Evolutionary conservation across 2,329 filamentous ascomycete genomes (phyloP), one percentile per base, ranked within the genome.

Genomic region (Colletotrichum filicis): DNA sequence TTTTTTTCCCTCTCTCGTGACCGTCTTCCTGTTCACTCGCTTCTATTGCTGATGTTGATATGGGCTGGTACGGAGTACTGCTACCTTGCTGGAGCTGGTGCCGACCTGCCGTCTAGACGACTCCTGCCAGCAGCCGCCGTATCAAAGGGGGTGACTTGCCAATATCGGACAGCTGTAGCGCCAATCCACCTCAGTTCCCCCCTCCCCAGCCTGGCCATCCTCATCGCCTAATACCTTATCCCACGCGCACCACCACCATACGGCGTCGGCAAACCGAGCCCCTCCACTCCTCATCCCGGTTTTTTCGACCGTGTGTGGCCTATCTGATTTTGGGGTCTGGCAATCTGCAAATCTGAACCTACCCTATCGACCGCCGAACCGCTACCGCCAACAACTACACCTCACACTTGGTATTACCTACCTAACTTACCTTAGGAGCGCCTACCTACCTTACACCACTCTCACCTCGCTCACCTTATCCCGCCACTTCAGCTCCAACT

Each of bases 271-370:
- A 61, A 32, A 52, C n/a, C 26, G 30, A 52, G 28, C 55, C 56
- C 46, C 66, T 62, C 65, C 63, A 58, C 59, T 56, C 61, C 61
- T 52, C 42, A 49, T 56, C 26, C 67, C 56, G 56, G 37, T 35
- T 73, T 71, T 70, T 70, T 49, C 60, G 61, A 52, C 49, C 52
- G 52, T 65, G 52, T 30, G 37, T 62, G 32, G n/a, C 28, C 52
- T 56, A 60, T 61, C 49, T 61, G 57, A 69, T 64, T 32, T 73
- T 61, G 32, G 53, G 66, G 52, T 69, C 53, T 66, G 66, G 16
- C 66, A 66, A 73, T 61, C 70, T 57, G 70, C 70, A 66, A 58
- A 57, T 66, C 71, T 66, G 56, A 65, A 57, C 66, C 56, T 52
- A 56, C 66, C 53, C 67, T 55, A 30, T 35, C 55, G 12, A 26